These are phyloP conservation scores for Lactarius psammicola DNA, from an alignment of 768 basidiomycete species.

Conservation along the genomic window DNA sequence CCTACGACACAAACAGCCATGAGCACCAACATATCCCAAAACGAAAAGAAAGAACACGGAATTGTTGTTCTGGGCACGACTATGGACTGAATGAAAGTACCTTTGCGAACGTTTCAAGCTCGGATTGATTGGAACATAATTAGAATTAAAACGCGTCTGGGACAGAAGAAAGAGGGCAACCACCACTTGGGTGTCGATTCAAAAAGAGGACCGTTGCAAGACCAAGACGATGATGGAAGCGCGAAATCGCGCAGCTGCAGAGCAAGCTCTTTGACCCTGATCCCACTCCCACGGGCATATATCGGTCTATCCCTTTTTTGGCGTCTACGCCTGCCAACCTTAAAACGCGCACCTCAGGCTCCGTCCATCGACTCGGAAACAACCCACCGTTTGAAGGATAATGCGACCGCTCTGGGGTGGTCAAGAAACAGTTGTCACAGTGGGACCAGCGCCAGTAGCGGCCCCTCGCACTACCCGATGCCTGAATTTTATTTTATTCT, in stretches of 20 bases:
- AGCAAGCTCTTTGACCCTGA: neutral
- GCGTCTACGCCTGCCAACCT: no score
- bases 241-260: neutral
- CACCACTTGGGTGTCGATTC: neutral
- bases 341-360: no score
- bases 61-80: neutral
- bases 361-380: no score
- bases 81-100: constrained; percentile 36
- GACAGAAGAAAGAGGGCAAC: neutral
- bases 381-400: no score
- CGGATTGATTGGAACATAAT: constrained; percentile 41
- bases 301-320: neutral
- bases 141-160: neutral
- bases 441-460: no score
- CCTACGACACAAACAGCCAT: constrained; percentile 31
- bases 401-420: no score
- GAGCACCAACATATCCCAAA: no score
- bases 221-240: neutral
- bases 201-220: neutral
- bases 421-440: no score
- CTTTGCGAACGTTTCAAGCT: constrained; percentile 47
- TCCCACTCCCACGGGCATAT: neutral
- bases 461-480: no score
- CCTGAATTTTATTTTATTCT: no score
- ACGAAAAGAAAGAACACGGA: no score